Percentiles rank a stretch among this genome's conserved stretches.
These are phyloP conservation scores for Zasmidium cellare DNA, from an alignment of 2,329 filamentous ascomycete genomes.

Conservation along the genomic window DNA sequence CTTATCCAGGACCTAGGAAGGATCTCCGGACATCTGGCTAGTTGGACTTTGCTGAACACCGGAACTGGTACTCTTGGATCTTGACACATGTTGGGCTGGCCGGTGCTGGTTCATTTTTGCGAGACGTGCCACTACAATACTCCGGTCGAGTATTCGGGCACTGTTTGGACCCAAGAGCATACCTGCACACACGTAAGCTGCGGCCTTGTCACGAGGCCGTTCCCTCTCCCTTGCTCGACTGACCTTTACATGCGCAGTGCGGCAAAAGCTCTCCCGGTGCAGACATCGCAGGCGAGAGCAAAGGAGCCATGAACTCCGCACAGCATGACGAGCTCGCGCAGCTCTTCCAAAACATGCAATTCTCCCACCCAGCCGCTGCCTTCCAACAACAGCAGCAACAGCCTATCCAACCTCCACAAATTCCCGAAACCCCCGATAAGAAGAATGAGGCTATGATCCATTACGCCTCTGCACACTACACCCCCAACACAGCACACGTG, in stretches of 20 bases:
- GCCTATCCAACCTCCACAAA: constrained; percentile 10
- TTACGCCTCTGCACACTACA: constrained; percentile 83
- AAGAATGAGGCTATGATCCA: constrained; percentile 52
- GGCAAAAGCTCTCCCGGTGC: constrained; percentile 43
- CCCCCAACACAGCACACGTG: constrained; percentile 69
- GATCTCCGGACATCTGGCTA: neutral
- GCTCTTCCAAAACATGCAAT: constrained; percentile 76
- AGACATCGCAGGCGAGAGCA: constrained; percentile 45
- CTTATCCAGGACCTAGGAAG: constrained; percentile 5
- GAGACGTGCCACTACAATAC: constrained; percentile 32
- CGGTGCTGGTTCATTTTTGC: constrained; percentile 34
- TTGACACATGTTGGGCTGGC: constrained; percentile 24
- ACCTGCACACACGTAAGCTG: constrained; percentile 48
- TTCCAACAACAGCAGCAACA: constrained; percentile 26
- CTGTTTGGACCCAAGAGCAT: constrained; percentile 46
- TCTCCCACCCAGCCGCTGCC: constrained; percentile 46
- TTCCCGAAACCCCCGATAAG: constrained; percentile 20
- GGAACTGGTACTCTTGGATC: constrained; percentile 1
- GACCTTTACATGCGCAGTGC: constrained; percentile 39
- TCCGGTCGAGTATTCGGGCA: constrained; percentile 42
- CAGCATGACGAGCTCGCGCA: constrained; percentile 79
- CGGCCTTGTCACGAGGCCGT: constrained; percentile 23
- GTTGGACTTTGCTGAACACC: constrained; percentile 1
- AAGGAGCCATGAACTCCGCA: constrained; percentile 51
- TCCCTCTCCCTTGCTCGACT: constrained; percentile 18